Conservation (phyloP, 345 rosid genomes). For the Eutrema yunnanense region DNA sequence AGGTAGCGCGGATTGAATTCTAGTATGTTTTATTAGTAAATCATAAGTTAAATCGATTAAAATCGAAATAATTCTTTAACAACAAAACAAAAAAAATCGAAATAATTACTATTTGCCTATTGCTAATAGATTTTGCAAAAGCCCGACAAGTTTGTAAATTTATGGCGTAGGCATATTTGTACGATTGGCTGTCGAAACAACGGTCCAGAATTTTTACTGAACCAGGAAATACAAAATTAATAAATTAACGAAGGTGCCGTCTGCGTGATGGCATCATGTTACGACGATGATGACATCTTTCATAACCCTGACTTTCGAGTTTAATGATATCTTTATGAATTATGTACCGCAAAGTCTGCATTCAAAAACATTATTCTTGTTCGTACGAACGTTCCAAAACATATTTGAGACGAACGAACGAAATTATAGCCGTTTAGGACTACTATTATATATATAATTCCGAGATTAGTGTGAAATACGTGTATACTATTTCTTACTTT, state of each 20-base stretch:
- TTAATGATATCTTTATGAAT: background rate
- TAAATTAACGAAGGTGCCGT: constrained; percentile 1
- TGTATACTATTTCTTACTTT: no score
- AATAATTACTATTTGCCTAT: background rate
- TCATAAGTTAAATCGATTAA: background rate
- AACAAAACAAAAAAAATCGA: background rate
- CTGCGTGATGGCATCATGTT: constrained; percentile 20
- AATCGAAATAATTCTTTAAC: no score
- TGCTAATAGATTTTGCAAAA: constrained; percentile 1
- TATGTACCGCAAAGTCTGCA: background rate
- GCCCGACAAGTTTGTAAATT: constrained; percentile 5
- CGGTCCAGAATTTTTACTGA: constrained; percentile 17
- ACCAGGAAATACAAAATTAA: background rate
- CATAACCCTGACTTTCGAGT: background rate
- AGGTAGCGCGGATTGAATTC: no score
- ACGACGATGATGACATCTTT: constrained; percentile 24
- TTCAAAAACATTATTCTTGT: background rate
- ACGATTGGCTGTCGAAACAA: constrained; percentile 11
- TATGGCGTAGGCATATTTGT: constrained; percentile 3
- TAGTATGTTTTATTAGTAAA: background rate
- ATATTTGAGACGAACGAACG: background rate
- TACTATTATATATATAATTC: no score
- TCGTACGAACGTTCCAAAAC: background rate
- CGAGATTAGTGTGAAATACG: no score
- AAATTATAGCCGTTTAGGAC: background rate